Base-by-base conservation (phyloP, 441 rosid species). In the Gossypium schwendimanii region DNA sequence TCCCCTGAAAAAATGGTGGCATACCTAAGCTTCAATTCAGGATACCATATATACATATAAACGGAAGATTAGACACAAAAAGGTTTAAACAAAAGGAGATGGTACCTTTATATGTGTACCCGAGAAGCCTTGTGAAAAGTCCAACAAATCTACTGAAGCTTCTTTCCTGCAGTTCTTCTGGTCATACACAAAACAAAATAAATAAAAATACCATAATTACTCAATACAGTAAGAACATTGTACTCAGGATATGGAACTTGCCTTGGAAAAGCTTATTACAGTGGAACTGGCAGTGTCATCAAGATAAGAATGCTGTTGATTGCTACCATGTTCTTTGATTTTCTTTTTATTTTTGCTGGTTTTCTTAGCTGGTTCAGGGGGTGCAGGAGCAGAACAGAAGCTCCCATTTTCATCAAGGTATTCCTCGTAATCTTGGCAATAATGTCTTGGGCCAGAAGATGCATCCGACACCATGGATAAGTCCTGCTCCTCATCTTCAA, bases 391-490 rank as follows among this genome's bases (percentile, higher is more conserved):
- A 70, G 81, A 76, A 61, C 6, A 33, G 14, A 50, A 74, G 31
- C 64, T 71, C 63, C 77, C 71, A 20, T 72, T 81, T 50, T 71
- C 85, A 11, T 69, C 69, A 49, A 41, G 73, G 75, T 75, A 77
- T 57, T 77, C 81, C 45, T 77, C 78, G 52, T 74, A 78, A 11
- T 64, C 81, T 73, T 81, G 81, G 15, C 50, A 61, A 71, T 73
- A 81, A 67, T 81, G 81, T 15, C 91, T 88, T 45, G 85, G 92
- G 11, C 87, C 87, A 23, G 95, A 90, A 57, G 92, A 90, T 6
- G 95, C 95, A 80, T 90, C 95, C 8, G 92, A 89, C 63, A 89
- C 88, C 92, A 88, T 89, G 10, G 95, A 88, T 68, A 84, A 81
- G 62, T 85, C 91, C 54, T 86, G 86, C 10, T 78, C 89, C 3